Evolutionary conservation across 305 asterid species (phyloP).

Genomic region (Fraxinus baroniana): DNA sequence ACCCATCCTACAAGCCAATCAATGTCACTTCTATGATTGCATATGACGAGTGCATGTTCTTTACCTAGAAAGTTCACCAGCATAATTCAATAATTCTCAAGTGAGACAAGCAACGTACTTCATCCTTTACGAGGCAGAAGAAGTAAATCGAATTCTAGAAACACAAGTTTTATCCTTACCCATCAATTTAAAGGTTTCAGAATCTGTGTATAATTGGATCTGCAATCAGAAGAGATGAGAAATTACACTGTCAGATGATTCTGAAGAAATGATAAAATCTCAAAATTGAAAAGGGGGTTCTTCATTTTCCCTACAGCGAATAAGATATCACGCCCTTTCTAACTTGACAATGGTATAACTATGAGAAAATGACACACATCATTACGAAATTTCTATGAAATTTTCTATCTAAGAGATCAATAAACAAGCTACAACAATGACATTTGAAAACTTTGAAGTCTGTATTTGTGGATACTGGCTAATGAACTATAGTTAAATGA

Average conservation of each 20-base stretch:
- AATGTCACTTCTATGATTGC: conserved; percentile 78
- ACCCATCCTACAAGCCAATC: conserved; percentile 99
- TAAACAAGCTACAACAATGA: not conserved
- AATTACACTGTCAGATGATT: conserved; percentile 18
- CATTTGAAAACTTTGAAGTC: not conserved
- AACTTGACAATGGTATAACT: not conserved
- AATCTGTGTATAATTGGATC: conserved; percentile 64
- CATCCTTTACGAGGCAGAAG: conserved; percentile 3
- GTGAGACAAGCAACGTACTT: not conserved
- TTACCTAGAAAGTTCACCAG: conserved; percentile 51
- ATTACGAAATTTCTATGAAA: not conserved
- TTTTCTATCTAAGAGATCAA: not conserved
- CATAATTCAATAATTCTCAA: conserved; percentile 19
- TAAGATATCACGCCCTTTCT: not conserved
- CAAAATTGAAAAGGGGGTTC: not conserved
- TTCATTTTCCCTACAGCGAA: not conserved
- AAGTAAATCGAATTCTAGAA: conserved; percentile 9
- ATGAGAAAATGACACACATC: not conserved
- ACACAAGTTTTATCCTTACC: conserved; percentile 43
- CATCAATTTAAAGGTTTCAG: conserved; percentile 57
- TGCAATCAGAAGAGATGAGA: conserved; percentile 37
- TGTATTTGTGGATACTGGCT: not conserved
- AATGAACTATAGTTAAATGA: not conserved
- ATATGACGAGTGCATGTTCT: conserved; percentile 74
- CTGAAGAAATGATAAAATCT: conserved; percentile 20